Conservation (phyloP, 768 basidiomycete species). For the Serendipita vermifera region DNA sequence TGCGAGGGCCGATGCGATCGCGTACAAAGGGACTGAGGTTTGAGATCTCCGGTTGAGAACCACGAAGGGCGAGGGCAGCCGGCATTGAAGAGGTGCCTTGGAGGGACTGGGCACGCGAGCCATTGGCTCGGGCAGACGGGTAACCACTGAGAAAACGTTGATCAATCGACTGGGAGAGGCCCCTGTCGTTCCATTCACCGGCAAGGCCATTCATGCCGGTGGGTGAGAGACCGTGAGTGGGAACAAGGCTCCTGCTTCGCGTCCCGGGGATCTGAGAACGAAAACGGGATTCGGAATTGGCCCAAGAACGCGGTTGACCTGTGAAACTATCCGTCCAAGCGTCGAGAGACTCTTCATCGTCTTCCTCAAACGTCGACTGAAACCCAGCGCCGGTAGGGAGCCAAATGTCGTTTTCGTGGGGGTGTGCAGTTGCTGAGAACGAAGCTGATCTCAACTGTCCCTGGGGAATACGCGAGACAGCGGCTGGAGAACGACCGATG, state of each 20-base stretch:
- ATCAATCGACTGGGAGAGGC: neutral
- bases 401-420: slow-evolving; percentile 7
- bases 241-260: slow-evolving; percentile 5
- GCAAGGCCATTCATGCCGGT: neutral
- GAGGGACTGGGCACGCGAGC: neutral
- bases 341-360: slow-evolving; percentile 7
- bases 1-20: slow-evolving; percentile 40
- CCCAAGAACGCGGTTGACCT: slow-evolving; percentile 7
- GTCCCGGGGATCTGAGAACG: neutral
- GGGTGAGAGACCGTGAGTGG: slow-evolving; percentile 1
- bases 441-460: slow-evolving; percentile 7
- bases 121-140: neutral
- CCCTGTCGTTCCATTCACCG: neutral
- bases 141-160: neutral
- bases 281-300: slow-evolving; percentile 3
- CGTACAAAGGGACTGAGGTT: slow-evolving; percentile 81
- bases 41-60: slow-evolving; percentile 34
- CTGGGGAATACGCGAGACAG: slow-evolving; percentile 2
- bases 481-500: slow-evolving; percentile 6
- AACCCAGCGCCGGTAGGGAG: neutral
- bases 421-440: neutral
- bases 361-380: slow-evolving; percentile 4
- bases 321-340: slow-evolving; percentile 6
- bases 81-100: slow-evolving; percentile 3
- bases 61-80: neutral